phyloP scores from a whole-genome alignment of 495 filamentous ascomycete species.

The Aspergillus nanangensis region DNA sequence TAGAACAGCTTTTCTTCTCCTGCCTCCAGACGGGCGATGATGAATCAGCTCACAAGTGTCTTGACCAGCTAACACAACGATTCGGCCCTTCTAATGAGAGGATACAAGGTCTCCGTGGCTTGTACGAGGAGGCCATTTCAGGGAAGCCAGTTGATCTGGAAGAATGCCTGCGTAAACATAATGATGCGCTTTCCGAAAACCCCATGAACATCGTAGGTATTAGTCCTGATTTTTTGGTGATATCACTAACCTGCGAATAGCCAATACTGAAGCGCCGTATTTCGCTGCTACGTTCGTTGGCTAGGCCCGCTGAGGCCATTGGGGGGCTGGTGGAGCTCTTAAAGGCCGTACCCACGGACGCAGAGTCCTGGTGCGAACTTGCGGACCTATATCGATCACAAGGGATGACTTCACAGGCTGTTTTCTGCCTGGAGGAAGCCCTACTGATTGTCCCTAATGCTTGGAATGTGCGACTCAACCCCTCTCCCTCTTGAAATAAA shows the following conservation, averaged over 20 bases:
- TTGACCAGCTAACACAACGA: constrained; percentile 67
- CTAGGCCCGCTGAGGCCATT: constrained; percentile 65
- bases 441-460: constrained; percentile 85
- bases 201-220: constrained; percentile 73
- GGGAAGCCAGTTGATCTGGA: constrained; percentile 58
- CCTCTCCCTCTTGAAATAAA: not conserved
- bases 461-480: constrained; percentile 68
- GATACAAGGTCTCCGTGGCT: constrained; percentile 72
- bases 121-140: constrained; percentile 84
- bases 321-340: constrained; percentile 68
- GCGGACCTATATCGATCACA: constrained; percentile 77
- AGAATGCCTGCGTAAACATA: constrained; percentile 68
- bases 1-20: constrained; percentile 80
- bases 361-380: constrained; percentile 91
- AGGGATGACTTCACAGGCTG: constrained; percentile 72
- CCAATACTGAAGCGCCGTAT: constrained; percentile 82
- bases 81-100: constrained; percentile 82
- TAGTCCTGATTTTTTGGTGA: constrained; percentile 6
- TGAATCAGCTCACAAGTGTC: constrained; percentile 64
- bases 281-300: constrained; percentile 71
- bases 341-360: constrained; percentile 81
- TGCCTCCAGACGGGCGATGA: constrained; percentile 87
- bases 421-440: constrained; percentile 88
- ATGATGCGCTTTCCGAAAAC: constrained; percentile 66
- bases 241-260: constrained; percentile 42